phyloP scores from a whole-genome alignment of 1,284 basidiomycete genomes.

The Puccinia brachypodii region DNA sequence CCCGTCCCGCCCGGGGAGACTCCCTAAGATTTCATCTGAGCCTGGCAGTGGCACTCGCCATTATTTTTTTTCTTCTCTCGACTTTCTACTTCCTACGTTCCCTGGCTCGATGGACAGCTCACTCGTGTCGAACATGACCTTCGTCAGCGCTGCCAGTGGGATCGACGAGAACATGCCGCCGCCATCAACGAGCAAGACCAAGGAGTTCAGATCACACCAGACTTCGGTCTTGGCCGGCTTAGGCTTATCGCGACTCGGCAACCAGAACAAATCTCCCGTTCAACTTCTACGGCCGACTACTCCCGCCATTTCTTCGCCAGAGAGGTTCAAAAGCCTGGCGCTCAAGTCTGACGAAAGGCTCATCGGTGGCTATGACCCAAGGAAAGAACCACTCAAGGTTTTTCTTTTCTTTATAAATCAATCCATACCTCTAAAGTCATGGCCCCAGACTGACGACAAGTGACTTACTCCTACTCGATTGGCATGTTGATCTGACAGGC shows the following conservation, averaged over 20 bases:
- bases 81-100: no score
- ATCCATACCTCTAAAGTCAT: neutral
- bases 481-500: neutral
- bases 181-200: slow-evolving; percentile 30
- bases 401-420: slow-evolving; percentile 1
- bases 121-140: slow-evolving; percentile 25
- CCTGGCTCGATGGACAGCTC: slow-evolving; percentile 40
- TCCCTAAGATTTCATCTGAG: neutral
- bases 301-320: neutral
- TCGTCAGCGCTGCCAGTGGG: slow-evolving; percentile 46
- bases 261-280: slow-evolving; percentile 24
- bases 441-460: neutral
- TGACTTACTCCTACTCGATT: neutral
- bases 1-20: no score
- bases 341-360: slow-evolving; percentile 5
- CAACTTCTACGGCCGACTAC: slow-evolving; percentile 2
- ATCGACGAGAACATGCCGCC: slow-evolving; percentile 31
- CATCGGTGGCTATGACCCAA: slow-evolving; percentile 39
- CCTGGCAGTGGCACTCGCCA: neutral
- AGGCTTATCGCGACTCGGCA: slow-evolving; percentile 15
- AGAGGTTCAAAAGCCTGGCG: neutral
- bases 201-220: slow-evolving; percentile 37
- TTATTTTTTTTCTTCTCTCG: no score
- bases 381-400: slow-evolving; percentile 45
- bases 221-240: slow-evolving; percentile 41